phyloP scores from a whole-genome alignment of 2,329 filamentous ascomycete genomes.

The Raffaelea albimanens region DNA sequence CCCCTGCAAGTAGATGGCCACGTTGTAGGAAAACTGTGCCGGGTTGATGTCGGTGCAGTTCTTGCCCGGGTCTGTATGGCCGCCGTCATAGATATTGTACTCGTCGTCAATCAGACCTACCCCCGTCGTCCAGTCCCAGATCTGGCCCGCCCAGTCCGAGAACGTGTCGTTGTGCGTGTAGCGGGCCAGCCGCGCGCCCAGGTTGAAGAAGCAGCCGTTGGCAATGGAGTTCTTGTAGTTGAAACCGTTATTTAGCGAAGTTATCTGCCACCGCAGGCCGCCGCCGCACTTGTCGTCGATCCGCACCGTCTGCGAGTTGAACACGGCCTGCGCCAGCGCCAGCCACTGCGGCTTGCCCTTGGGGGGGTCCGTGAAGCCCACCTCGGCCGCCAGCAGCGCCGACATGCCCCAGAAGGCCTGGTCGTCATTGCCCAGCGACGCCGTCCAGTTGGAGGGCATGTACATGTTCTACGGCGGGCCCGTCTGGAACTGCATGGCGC shows the following conservation, averaged over 20 bases:
- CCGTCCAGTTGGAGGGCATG: slow-evolving; percentile 50
- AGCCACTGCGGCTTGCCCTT: slow-evolving; percentile 48
- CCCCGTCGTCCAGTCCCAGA: slow-evolving; percentile 50
- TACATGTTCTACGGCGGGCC: slow-evolving; percentile 45
- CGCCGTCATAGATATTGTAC: slow-evolving; percentile 54
- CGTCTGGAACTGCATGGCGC: slow-evolving; percentile 49
- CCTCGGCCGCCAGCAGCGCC: slow-evolving; percentile 58
- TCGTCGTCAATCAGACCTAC: slow-evolving; percentile 51
- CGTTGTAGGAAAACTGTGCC: slow-evolving; percentile 59
- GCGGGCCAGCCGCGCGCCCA: slow-evolving; percentile 58
- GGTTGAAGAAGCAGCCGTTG: slow-evolving; percentile 55
- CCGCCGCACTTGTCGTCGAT: slow-evolving; percentile 54
- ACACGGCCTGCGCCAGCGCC: slow-evolving; percentile 61
- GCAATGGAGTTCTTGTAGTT: slow-evolving; percentile 62
- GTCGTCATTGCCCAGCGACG: slow-evolving; percentile 55
- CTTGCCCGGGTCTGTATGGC: slow-evolving; percentile 34
- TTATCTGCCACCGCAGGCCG: slow-evolving; percentile 72
- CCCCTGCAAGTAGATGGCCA: slow-evolving; percentile 52
- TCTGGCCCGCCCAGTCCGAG: slow-evolving; percentile 48
- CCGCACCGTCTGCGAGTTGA: slow-evolving; percentile 44
- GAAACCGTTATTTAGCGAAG: slow-evolving; percentile 62
- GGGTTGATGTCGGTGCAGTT: slow-evolving; percentile 54
- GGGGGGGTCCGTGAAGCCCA: slow-evolving; percentile 47
- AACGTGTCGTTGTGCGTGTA: slow-evolving; percentile 62
- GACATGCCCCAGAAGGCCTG: slow-evolving; percentile 64